Conservation (phyloP, 2,329 filamentous ascomycete species). For the Ophiostoma fasciatum region DNA sequence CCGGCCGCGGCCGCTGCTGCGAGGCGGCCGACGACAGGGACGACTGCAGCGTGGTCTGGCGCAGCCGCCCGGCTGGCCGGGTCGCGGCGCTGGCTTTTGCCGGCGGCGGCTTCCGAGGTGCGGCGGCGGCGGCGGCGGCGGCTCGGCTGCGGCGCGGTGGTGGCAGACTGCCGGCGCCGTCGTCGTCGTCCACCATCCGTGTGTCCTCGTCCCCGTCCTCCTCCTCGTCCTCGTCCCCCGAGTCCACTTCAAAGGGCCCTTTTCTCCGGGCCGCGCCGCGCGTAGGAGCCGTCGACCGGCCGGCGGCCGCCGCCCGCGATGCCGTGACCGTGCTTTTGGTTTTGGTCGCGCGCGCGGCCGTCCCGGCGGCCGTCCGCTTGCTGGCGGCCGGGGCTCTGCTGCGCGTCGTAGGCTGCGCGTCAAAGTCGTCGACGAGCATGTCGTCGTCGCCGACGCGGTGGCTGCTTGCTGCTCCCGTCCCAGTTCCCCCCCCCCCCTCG, state of each 20-base stretch:
- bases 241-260: slow-evolving; percentile 22
- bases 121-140: background rate
- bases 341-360: no score
- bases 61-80: background rate
- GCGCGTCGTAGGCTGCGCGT: slow-evolving; percentile 30
- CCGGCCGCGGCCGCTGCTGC: background rate
- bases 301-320: slow-evolving; percentile 6
- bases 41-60: slow-evolving; percentile 10
- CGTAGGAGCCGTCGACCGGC: no score
- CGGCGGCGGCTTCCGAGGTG: no score
- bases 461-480: background rate
- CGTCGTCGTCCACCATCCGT: slow-evolving; percentile 38
- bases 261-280: slow-evolving; percentile 25
- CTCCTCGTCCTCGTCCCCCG: slow-evolving; percentile 25
- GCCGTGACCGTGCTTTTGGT: slow-evolving; percentile 12
- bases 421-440: slow-evolving; percentile 34
- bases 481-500: slow-evolving; percentile 1
- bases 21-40: slow-evolving; percentile 4
- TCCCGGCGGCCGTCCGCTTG: slow-evolving; percentile 15
- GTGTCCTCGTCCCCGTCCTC: slow-evolving; percentile 32
- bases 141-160: slow-evolving; percentile 13
- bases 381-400: slow-evolving; percentile 20
- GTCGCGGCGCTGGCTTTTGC: no score
- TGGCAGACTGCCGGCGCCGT: slow-evolving; percentile 27
- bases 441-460: slow-evolving; percentile 29